Evolutionary conservation across 495 filamentous ascomycete species (phyloP).

Genomic region (Aspergillus bertholletiae): DNA sequence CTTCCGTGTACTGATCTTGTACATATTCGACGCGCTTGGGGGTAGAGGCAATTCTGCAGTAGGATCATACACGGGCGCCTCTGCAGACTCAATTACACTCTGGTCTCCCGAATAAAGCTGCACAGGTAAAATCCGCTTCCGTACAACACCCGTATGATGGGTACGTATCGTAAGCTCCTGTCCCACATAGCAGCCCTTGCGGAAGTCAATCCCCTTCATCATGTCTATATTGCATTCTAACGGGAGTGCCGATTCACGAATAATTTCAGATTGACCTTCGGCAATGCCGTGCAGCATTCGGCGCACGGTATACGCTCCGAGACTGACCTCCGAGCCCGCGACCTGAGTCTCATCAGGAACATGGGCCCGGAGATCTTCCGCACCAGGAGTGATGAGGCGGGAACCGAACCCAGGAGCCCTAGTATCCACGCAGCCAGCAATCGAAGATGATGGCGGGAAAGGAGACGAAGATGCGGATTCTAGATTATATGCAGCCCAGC

Average conservation of each 20-base stretch:
- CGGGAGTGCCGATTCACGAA: conserved; percentile 64
- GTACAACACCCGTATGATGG: conserved; percentile 85
- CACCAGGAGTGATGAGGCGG: conserved; percentile 49
- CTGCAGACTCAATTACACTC: conserved; percentile 30
- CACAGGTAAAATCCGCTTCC: conserved; percentile 85
- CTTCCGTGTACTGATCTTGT: conserved; percentile 43
- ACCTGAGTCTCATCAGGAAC: conserved; percentile 34
- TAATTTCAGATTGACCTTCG: conserved; percentile 79
- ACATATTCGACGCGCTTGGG: conserved; percentile 39
- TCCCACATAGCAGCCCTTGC: conserved; percentile 94
- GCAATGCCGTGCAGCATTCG: conserved; percentile 75
- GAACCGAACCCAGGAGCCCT: conserved; percentile 68
- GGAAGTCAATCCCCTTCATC: conserved; percentile 79
- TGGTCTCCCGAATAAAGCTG: conserved; percentile 57
- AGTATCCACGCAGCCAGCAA: conserved; percentile 52
- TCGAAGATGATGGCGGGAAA: conserved; percentile 19
- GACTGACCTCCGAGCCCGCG: conserved; percentile 29
- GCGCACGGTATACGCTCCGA: conserved; percentile 59
- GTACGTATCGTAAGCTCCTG: conserved; percentile 96
- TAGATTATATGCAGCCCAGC: conserved; percentile 46
- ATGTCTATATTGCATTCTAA: conserved; percentile 83
- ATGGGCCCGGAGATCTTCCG: conserved; percentile 35
- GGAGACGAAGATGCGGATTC: conserved; percentile 31
- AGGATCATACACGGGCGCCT: conserved; percentile 50
- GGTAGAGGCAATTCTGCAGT: conserved; percentile 28